A percentile compares a stretch with the other conserved stretches of the same genome.
These are phyloP conservation scores for Aspergillus conjunctus DNA, from an alignment of 495 filamentous ascomycete genomes.

Conservation along the genomic window DNA sequence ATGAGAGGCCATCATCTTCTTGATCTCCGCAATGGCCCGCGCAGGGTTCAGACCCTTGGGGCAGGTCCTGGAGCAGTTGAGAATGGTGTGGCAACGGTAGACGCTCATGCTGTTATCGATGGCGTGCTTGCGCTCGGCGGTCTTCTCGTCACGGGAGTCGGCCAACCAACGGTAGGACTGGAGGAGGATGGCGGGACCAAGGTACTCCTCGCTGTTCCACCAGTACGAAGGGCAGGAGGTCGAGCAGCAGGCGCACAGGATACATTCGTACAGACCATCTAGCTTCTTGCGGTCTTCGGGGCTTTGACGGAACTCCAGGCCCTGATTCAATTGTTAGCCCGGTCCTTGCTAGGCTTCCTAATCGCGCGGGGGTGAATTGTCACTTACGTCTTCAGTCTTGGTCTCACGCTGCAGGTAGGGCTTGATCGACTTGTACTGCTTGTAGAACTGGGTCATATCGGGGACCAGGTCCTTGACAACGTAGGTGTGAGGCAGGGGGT, in stretches of 20 bases:
- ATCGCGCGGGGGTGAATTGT: not conserved
- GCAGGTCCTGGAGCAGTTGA: constrained; percentile 96
- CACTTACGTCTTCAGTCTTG: constrained; percentile 70
- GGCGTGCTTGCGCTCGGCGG: constrained; percentile 79
- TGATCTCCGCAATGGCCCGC: constrained; percentile 92
- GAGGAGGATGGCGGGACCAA: constrained; percentile 91
- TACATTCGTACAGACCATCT: constrained; percentile 98
- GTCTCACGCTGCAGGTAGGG: constrained; percentile 92
- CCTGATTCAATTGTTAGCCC: constrained; percentile 44
- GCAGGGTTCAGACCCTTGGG: constrained; percentile 98
- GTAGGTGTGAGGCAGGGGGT: constrained; percentile 97
- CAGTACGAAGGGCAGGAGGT: constrained; percentile 98
- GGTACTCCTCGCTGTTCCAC: constrained; percentile 99
- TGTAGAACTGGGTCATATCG: constrained; percentile 98
- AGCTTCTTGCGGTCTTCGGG: constrained; percentile 92
- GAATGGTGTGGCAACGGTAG: constrained; percentile 98
- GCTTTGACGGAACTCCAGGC: constrained; percentile 86
- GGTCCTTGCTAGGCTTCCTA: not conserved
- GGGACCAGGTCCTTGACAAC: constrained; percentile 98
- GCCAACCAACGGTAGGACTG: constrained; percentile 97
- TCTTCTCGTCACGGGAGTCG: constrained; percentile 89
- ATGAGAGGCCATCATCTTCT: constrained; percentile 83
- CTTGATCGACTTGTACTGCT: constrained; percentile 99
- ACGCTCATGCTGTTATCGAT: constrained; percentile 98
- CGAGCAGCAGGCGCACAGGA: constrained; percentile 98